Evolutionary conservation across 805 yeast species (phyloP).

Genomic region (Kuraishia floccosa): DNA sequence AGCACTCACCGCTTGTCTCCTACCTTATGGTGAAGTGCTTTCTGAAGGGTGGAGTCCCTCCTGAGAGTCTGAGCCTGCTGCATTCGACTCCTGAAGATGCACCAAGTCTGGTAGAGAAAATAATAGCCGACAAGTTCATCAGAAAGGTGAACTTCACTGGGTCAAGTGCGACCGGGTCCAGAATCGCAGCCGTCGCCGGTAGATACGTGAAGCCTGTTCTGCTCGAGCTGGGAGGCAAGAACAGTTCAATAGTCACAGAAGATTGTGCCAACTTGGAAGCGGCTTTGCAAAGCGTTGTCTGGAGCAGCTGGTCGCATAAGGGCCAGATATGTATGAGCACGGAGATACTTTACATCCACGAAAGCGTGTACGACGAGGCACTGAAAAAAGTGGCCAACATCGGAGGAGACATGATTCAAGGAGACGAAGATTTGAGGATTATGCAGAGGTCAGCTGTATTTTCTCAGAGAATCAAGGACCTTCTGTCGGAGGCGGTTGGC

Average conservation of each 20-base stretch:
- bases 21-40: slow-evolving; percentile 21
- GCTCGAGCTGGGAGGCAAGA: slow-evolving; percentile 36
- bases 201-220: slow-evolving; percentile 25
- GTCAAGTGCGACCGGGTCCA: slow-evolving; percentile 25
- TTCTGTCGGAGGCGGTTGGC: slow-evolving; percentile 23
- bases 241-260: slow-evolving; percentile 19
- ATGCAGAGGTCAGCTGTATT: slow-evolving; percentile 19
- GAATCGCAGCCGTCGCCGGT: slow-evolving; percentile 24
- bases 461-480: slow-evolving; percentile 10
- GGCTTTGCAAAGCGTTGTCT: slow-evolving; percentile 18
- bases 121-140: slow-evolving; percentile 17
- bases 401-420: slow-evolving; percentile 6
- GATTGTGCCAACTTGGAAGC: slow-evolving; percentile 20
- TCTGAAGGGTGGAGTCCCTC: slow-evolving; percentile 26
- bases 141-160: slow-evolving; percentile 34
- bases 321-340: slow-evolving; percentile 40
- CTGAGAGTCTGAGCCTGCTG: slow-evolving; percentile 21
- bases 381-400: slow-evolving; percentile 7
- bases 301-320: slow-evolving; percentile 28
- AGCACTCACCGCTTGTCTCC: slow-evolving; percentile 22
- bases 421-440: slow-evolving; percentile 8
- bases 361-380: slow-evolving; percentile 17
- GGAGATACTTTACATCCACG: slow-evolving; percentile 25
- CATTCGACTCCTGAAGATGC: slow-evolving; percentile 18
- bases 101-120: slow-evolving; percentile 11